Evolutionary conservation across 768 basidiomycete genomes (phyloP), one percentile per base, ranked within the genome.

Genomic region (Melanogaster broomeanus): DNA sequence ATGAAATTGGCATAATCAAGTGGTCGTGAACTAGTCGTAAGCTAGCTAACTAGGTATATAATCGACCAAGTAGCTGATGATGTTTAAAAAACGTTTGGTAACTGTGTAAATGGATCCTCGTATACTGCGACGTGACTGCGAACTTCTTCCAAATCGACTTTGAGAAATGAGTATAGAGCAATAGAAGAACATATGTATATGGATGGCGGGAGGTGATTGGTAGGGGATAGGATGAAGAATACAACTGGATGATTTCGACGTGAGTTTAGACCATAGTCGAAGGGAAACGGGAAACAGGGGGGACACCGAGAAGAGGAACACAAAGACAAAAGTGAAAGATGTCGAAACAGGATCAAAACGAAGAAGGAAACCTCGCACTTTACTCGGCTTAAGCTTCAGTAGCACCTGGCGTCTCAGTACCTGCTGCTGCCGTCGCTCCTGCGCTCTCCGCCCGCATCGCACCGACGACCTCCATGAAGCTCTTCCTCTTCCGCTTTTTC

Each of bases 401-500:
- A 2, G 48, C 12, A 13, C 30, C 46, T 22, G 51, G 65, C 3
- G 44, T 53, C 15, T 59, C 62, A 6, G 28, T 19, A 16, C 61
- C 65, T 34, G 53, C 45, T 15, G 52, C 54, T 67, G 53, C 72
- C 57, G 61, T 77, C 75, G 64, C 73, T 74, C 66, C 75, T 7
- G 25, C 34, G 11, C 35, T 58, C 31, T 65, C 60, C 15, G 48
- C 65, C 34, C 65, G 79, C 45, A 3, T 61, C 25, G 51, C 65
- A 19, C 62, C 54, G n/a, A 65, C 64, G 7, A 68, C 62, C 69
- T 80, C 83, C 51, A 69, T 71, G 33, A 69, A 71, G 61, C 84
- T 81, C 71, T 79, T 82, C 71, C 82, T 81, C 58, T 80, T 79
- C 66, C 83, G 84, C 70, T 84, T 77, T 71, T 77, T 79, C 66